Conservation (phyloP, 768 basidiomycete genomes). For the Chalciporus piperatus region DNA sequence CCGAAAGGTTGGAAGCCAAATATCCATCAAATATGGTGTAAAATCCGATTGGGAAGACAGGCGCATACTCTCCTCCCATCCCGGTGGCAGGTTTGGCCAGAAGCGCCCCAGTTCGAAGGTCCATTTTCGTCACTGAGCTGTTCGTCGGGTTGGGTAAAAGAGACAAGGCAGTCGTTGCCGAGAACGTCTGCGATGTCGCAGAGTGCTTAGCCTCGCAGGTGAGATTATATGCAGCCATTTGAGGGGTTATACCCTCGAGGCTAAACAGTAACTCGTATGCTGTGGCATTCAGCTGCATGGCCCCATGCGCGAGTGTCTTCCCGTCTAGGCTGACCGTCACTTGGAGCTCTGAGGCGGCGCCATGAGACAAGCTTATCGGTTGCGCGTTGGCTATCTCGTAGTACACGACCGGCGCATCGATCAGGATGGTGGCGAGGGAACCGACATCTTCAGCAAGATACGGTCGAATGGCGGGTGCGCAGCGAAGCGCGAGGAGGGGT, state of each 20-base stretch:
- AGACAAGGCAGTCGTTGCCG: conserved; percentile 42
- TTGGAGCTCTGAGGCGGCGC: conserved; percentile 21
- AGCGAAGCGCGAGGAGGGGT: conserved; percentile 56
- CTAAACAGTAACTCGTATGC: conserved; percentile 50
- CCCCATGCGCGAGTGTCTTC: conserved; percentile 39
- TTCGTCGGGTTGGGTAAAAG: conserved; percentile 50
- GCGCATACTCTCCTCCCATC: conserved; percentile 45
- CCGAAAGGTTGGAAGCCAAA: conserved; percentile 18
- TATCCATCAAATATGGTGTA: conserved; percentile 43
- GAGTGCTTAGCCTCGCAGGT: conserved; percentile 26
- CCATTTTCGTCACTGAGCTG: conserved; percentile 62
- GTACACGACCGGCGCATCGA: conserved; percentile 52
- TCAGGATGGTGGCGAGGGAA: conserved; percentile 44
- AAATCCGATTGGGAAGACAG: conserved; percentile 47
- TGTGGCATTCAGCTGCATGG: conserved; percentile 50
- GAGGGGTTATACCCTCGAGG: conserved; percentile 44
- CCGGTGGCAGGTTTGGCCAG: conserved; percentile 52
- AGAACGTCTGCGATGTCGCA: conserved; percentile 43
- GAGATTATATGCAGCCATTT: conserved; percentile 29
- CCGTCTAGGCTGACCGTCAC: conserved; percentile 50
- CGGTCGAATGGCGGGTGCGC: conserved; percentile 56
- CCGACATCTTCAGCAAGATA: conserved; percentile 54
- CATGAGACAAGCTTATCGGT: conserved; percentile 35
- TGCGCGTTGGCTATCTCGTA: conserved; percentile 45
- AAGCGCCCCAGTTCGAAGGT: conserved; percentile 55